These are phyloP conservation scores for Trichoderma breve DNA, from an alignment of 2,329 filamentous ascomycete species.

Conservation along the genomic window DNA sequence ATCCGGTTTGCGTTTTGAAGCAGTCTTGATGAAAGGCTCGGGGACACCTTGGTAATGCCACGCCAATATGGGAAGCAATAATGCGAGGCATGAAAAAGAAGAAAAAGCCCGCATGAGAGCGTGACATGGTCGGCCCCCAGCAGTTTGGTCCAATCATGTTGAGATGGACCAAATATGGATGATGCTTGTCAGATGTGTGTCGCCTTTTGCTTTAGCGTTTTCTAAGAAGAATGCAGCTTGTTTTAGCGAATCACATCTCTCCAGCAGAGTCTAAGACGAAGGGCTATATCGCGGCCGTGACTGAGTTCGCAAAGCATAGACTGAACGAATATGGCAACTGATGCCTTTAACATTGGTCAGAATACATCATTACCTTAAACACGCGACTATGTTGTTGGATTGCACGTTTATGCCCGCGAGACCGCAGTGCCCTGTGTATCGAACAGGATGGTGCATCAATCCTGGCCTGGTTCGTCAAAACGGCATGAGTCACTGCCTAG, in stretches of 20 bases:
- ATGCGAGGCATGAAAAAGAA: not conserved
- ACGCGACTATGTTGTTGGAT: not conserved
- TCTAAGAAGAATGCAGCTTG: not conserved
- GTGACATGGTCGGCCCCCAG: not conserved
- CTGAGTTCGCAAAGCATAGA: not conserved
- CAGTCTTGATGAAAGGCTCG: not conserved
- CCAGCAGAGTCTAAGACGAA: not conserved
- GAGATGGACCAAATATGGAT: not conserved
- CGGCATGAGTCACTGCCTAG: not conserved
- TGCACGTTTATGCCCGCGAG: not conserved
- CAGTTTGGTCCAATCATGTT: not conserved
- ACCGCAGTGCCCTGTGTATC: not conserved
- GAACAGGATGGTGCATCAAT: not conserved
- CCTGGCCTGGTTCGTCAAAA: not conserved
- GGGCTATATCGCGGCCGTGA: not conserved
- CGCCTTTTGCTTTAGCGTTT: not conserved
- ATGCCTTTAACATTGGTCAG: no score
- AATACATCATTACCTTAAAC: not conserved
- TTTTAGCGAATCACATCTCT: not conserved
- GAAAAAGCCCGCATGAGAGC: not conserved
- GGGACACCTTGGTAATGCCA: not conserved
- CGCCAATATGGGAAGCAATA: not conserved
- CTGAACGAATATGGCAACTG: not conserved
- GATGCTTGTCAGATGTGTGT: not conserved
- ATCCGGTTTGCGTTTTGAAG: not conserved